phyloP scores from a whole-genome alignment of 1,139 yeast species.

The Lodderomyces elongisporus region DNA sequence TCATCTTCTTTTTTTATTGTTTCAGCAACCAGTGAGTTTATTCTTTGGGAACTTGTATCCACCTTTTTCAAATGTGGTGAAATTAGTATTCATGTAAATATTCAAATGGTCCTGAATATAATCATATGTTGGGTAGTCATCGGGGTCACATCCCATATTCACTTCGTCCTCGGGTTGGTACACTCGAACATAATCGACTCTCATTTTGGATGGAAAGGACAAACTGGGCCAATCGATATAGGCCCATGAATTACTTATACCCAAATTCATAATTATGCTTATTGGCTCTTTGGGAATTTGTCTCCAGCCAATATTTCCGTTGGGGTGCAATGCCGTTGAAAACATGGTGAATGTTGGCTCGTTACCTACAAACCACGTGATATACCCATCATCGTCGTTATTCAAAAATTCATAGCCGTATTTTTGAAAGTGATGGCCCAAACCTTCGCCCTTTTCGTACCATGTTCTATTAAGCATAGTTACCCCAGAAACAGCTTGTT shows the following conservation, averaged over 20 bases:
- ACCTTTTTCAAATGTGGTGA: slow-evolving; percentile 62
- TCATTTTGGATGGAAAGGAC: slow-evolving; percentile 61
- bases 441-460: slow-evolving; percentile 59
- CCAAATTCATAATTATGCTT: slow-evolving; percentile 72
- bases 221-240: slow-evolving; percentile 73
- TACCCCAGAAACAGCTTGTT: slow-evolving; percentile 76
- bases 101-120: slow-evolving; percentile 60
- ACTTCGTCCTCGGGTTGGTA: slow-evolving; percentile 60
- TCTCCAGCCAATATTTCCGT: slow-evolving; percentile 80
- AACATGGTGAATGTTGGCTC: slow-evolving; percentile 59
- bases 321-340: slow-evolving; percentile 65
- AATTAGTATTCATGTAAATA: slow-evolving; percentile 61
- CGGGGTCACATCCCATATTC: slow-evolving; percentile 70
- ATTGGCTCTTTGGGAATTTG: slow-evolving; percentile 80
- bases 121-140: slow-evolving; percentile 63
- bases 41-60: slow-evolving; percentile 63
- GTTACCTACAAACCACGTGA: slow-evolving; percentile 78
- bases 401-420: slow-evolving; percentile 75
- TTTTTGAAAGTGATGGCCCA: slow-evolving; percentile 48
- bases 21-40: slow-evolving; percentile 18
- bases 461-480: slow-evolving; percentile 69
- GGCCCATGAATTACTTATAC: slow-evolving; percentile 77
- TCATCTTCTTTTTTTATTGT: no score
- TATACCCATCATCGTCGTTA: slow-evolving; percentile 63
- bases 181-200: slow-evolving; percentile 71